These are phyloP conservation scores for Aspergillus ruber DNA, from an alignment of 2,329 filamentous ascomycete species.

Conservation along the genomic window DNA sequence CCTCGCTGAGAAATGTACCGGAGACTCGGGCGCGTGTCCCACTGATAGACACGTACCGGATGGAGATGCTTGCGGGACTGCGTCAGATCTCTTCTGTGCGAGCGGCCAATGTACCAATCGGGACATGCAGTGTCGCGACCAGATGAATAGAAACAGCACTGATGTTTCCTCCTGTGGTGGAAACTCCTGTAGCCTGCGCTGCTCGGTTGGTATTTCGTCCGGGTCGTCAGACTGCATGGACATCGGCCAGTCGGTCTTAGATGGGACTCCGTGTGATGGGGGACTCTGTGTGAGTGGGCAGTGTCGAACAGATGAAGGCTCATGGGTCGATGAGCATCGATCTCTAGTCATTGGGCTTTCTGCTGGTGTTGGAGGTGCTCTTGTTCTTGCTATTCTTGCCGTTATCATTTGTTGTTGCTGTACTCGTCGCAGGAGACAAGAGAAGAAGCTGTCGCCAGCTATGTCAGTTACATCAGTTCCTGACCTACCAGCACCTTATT, in stretches of 20 bases:
- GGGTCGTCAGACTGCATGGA: constrained; percentile 68
- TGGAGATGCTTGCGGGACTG: constrained; percentile 63
- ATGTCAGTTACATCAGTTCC: no score
- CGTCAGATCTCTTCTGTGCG: constrained; percentile 61
- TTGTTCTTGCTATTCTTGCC: constrained; percentile 61
- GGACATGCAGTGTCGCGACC: constrained; percentile 77
- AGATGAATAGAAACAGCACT: constrained; percentile 61
- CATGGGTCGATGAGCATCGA: constrained; percentile 73
- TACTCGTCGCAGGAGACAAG: constrained; percentile 24
- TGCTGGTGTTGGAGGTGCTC: constrained; percentile 62
- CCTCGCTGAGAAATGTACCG: constrained; percentile 74
- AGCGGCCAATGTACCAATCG: constrained; percentile 92
- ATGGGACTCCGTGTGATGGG: constrained; percentile 80
- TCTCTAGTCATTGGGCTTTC: constrained; percentile 75
- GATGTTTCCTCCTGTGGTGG: constrained; percentile 44
- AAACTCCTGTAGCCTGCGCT: constrained; percentile 63
- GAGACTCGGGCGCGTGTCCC: constrained; percentile 67
- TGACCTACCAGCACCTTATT: no score
- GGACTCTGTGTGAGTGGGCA: constrained; percentile 72
- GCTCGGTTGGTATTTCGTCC: constrained; percentile 47
- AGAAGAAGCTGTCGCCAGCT: no score
- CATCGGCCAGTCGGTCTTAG: constrained; percentile 85
- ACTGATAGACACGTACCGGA: constrained; percentile 62
- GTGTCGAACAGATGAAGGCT: constrained; percentile 55
- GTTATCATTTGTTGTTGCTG: constrained; percentile 59